Conservation (phyloP, 2,329 filamentous ascomycete species). For the Hymenoscyphus scutula region DNA sequence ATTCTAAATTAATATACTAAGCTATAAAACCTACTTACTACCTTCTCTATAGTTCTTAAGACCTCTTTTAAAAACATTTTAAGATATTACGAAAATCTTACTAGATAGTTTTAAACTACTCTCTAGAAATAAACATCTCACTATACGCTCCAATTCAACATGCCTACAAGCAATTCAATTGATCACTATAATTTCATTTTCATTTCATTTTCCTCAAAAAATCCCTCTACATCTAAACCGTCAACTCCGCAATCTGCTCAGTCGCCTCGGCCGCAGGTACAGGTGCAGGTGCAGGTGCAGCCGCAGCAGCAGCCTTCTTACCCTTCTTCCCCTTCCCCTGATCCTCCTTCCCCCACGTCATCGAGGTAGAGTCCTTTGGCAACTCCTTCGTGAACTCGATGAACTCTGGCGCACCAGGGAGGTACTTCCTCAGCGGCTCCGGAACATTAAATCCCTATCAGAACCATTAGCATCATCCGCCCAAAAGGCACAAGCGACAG, state of each 20-base stretch:
- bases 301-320: conserved; percentile 32
- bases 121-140: too few relatives aligned
- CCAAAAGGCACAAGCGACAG: neutral
- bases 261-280: neutral
- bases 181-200: too few relatives aligned
- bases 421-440: conserved; percentile 81
- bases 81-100: too few relatives aligned
- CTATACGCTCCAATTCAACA: too few relatives aligned
- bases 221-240: neutral
- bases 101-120: too few relatives aligned
- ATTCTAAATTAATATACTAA: too few relatives aligned
- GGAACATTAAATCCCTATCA: conserved; percentile 74
- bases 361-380: conserved; percentile 68
- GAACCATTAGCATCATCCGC: neutral
- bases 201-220: too few relatives aligned
- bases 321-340: conserved; percentile 37
- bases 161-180: too few relatives aligned
- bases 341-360: conserved; percentile 43
- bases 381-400: conserved; percentile 85
- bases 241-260: neutral
- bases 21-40: too few relatives aligned
- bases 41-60: too few relatives aligned
- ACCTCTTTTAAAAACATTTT: too few relatives aligned
- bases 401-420: conserved; percentile 86
- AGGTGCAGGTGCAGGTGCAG: conserved; percentile 26